Evolutionary conservation across 805 yeast genomes (phyloP), one percentile per base, ranked within the genome.

Genomic region (Candida khao-thaluensis): DNA sequence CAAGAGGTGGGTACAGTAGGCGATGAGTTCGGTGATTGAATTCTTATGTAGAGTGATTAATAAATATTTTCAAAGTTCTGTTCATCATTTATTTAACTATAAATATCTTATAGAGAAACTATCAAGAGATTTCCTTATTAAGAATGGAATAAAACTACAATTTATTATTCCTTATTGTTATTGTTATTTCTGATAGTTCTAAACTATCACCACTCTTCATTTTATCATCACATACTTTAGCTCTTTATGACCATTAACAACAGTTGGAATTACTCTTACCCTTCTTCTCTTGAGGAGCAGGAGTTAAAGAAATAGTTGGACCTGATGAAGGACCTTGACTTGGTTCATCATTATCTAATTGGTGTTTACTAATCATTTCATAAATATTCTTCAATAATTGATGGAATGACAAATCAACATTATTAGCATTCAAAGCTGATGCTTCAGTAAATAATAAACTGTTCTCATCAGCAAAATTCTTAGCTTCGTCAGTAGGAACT

Each of bases 401-500:
- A 61, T 89, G 87, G 77, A 93, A 93, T 7, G 97, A 90, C 50
- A 81, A 74, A 60, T 93, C 98, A 42, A 93, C 99, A 62, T 93
- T 93, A 57, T 91, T 95, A 31, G 95, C 83, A 52, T 87, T 87
- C 47, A 93, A 75, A 18, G 98, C 99, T 45, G 95, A 83, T 11
- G 98, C 95, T 71, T 93, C 99, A 32, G 96, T 91, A 61, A 93
- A 93, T 54, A 93, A 71, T 53, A 93, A 74, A 61, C 79, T 86
- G 69, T 93, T 90, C 65, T 93, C 97, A 44, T 85, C 79, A 27
- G 96, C 96, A 68, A 90, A 90, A 57, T 83, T 85, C 65, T 82
- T 85, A 43, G 98, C 99, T 66, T 93, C 99, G 43, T 93, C 98
- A 22, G 97, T 90, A 44, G 98, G 96, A 15, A 93, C 96, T 0